Evolutionary conservation across 2,329 filamentous ascomycete genomes (phyloP).

Genomic region (Colletotrichum eremochloae): DNA sequence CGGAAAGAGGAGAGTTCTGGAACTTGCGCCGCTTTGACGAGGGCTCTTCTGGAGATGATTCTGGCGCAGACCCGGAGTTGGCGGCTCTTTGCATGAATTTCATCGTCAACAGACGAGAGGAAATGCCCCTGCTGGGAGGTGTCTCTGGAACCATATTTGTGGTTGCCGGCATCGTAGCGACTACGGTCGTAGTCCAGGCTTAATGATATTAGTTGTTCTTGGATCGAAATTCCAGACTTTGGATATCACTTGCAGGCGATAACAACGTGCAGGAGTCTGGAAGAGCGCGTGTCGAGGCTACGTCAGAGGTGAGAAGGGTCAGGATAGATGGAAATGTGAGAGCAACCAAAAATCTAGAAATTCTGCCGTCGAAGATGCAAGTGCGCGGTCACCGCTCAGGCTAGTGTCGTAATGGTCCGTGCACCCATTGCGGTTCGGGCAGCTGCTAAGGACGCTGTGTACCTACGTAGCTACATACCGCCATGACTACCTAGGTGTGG

Average conservation of each 20-base stretch:
- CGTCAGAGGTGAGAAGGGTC: neutral
- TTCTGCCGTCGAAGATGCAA: constrained; percentile 29
- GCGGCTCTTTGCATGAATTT: constrained; percentile 97
- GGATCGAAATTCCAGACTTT: neutral
- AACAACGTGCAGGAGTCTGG: too few species aligned
- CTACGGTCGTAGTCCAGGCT: constrained; percentile 11
- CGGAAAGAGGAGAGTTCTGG: constrained; percentile 50
- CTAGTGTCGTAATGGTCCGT: neutral
- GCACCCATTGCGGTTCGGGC: neutral
- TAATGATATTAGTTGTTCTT: neutral
- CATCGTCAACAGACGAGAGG: constrained; percentile 90
- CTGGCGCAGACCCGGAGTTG: constrained; percentile 65
- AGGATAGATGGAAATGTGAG: neutral
- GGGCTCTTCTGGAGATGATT: constrained; percentile 62
- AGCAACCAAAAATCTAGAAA: constrained; percentile 35
- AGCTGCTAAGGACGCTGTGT: too few species aligned
- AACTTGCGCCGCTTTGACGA: constrained; percentile 75
- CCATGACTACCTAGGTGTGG: too few species aligned
- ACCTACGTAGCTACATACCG: too few species aligned
- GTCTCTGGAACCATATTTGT: constrained; percentile 63
- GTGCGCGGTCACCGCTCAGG: constrained; percentile 17
- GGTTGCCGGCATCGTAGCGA: constrained; percentile 39
- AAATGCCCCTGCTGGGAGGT: constrained; percentile 74
- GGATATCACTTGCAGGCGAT: neutral
- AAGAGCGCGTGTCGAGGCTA: neutral